A percentile compares a stretch with the other conserved stretches of the same genome.
These are phyloP conservation scores for Zizania latifolia DNA, from an alignment of 176 grass and related monocot species.

Conservation along the genomic window DNA sequence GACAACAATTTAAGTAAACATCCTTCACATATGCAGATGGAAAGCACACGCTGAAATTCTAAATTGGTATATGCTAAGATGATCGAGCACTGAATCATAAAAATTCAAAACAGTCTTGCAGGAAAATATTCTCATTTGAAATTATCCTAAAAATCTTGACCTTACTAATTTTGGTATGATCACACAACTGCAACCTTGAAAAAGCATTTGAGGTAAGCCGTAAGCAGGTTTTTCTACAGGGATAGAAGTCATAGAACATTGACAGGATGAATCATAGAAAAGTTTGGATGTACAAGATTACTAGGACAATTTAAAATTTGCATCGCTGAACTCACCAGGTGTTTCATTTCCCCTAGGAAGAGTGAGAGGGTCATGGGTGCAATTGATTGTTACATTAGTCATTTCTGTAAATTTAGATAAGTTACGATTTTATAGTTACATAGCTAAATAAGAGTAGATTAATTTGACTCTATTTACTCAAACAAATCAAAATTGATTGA, in stretches of 20 bases:
- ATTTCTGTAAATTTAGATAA: constrained; percentile 25
- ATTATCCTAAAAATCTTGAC: neutral
- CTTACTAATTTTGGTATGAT: neutral
- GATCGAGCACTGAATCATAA: neutral
- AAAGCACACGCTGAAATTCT: neutral
- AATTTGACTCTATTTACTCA: neutral
- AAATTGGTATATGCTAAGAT: neutral
- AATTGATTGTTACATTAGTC: neutral
- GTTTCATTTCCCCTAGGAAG: constrained; percentile 1
- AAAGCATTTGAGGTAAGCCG: neutral
- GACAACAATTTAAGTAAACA: neutral
- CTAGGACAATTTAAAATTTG: neutral
- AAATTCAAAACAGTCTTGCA: neutral
- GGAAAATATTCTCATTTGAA: neutral
- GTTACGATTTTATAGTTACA: neutral
- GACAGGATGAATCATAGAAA: neutral
- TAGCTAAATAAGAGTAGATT: neutral
- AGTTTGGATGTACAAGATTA: neutral
- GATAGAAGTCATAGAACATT: neutral
- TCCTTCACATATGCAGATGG: neutral
- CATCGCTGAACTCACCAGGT: constrained; percentile 1
- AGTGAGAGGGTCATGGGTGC: neutral
- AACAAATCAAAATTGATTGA: neutral
- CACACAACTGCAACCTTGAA: neutral
- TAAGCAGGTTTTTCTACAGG: neutral